Percentiles rank a stretch among this genome's conserved stretches.
Evolutionary conservation across 441 rosid species (phyloP).

Genomic region (Pelargonium hybrid): DNA sequence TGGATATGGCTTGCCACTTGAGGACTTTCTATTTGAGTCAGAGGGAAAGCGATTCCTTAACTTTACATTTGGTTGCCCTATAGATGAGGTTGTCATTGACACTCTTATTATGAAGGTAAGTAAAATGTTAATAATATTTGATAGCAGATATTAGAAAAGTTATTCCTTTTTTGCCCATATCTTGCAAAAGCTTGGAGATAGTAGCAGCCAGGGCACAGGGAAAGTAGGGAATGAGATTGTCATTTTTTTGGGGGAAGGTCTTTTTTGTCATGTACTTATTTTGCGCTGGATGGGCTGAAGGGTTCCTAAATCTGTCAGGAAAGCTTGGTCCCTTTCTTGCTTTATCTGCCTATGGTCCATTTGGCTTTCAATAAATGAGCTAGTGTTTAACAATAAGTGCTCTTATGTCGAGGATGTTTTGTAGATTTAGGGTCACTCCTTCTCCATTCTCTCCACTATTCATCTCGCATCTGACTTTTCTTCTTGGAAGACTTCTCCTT

Average conservation of each 20-base stretch:
- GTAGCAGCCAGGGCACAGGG: neutral
- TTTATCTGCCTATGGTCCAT: too few relatives aligned
- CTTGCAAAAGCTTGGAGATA: neutral
- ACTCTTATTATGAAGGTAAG: conserved; percentile 65
- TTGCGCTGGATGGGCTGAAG: too few relatives aligned
- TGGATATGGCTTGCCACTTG: conserved; percentile 83
- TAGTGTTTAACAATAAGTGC: too few relatives aligned
- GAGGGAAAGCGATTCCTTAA: conserved; percentile 69
- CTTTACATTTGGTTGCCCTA: conserved; percentile 63
- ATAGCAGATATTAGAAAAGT: conserved; percentile 2
- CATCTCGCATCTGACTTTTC: too few relatives aligned
- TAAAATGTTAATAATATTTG: neutral
- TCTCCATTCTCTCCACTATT: too few relatives aligned
- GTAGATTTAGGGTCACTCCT: too few relatives aligned
- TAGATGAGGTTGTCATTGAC: conserved; percentile 61
- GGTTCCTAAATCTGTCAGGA: too few relatives aligned
- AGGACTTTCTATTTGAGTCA: conserved; percentile 60
- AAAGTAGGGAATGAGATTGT: neutral
- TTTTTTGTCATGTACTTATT: too few relatives aligned
- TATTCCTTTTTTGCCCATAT: neutral
- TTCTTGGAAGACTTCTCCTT: too few relatives aligned
- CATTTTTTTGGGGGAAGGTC: neutral
- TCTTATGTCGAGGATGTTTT: too few relatives aligned
- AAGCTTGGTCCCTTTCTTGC: too few relatives aligned
- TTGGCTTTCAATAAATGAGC: too few relatives aligned